Base-by-base conservation (phyloP, 2,329 filamentous ascomycete genomes). In the Penicillium brasilianum region DNA sequence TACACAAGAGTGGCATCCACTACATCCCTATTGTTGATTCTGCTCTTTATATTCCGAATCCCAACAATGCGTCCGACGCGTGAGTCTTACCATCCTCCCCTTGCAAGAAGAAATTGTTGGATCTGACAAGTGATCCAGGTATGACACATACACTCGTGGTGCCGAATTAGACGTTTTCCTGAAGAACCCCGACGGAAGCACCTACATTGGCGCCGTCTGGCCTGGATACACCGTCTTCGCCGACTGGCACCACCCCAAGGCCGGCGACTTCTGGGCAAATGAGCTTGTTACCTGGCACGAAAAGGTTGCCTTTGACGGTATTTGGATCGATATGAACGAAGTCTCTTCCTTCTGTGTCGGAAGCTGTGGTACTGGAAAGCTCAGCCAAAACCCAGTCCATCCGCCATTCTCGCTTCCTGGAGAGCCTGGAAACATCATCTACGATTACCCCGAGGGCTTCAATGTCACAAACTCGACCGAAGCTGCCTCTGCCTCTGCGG, bases 1-100 rank as follows among this genome's bases (percentile, higher is more conserved):
- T 88, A 2, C 84, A 87, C 68, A 77, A 76, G 4, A 80, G 81
- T 62, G 81, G 83, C 32, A 84, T 85, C 62, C 84, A 87, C 66
- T 88, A 85, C 62, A 77, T 88, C 11, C 85, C 85, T 0, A 88
- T 88, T 58, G 82, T 88, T 3, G 86, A 88, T 68, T 78, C 82
- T 7, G 85, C 81, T n/a, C 89, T 90, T 58, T 93, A 93, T 71
- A 85, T 86, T 28, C 90, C 90, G 0, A 89, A 92, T 66, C 88
- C 88, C 0, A 78, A 85, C n/a, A 90, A 92, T 69, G 80, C 81
- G 1, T 86, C 81, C 39, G 90, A 92, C 74, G 82, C 81, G 48
- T 90, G 87, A 71, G 78, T 80, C 1, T n/a, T 11, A 6, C 4
- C 25, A 69, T 69, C 14, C 39, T 44, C 4, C 52, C 57, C 16